Percentiles rank a stretch among this genome's conserved stretches.
phyloP scores from a whole-genome alignment of 2,329 filamentous ascomycete species.

The Pyrenophora seminiperda region DNA sequence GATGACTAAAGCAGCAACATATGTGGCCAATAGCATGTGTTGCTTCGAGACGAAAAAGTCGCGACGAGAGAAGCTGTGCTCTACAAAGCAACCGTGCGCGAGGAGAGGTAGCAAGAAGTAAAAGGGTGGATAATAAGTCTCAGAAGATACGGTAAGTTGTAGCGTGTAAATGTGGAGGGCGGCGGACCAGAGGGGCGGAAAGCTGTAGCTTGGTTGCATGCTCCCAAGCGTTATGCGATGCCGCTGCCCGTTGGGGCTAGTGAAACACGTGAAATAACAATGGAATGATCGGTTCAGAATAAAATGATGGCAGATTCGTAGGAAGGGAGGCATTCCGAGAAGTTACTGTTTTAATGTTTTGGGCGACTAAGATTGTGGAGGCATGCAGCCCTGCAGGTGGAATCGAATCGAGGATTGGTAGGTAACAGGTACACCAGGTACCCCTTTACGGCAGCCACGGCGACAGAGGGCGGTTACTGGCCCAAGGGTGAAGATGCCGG shows the following conservation, averaged over 20 bases:
- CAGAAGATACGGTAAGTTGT: slow-evolving; percentile 6
- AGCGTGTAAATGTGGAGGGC: neutral
- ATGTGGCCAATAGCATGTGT: slow-evolving; percentile 17
- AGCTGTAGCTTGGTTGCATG: neutral
- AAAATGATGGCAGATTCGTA: neutral
- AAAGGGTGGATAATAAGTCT: slow-evolving; percentile 5
- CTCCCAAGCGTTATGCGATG: slow-evolving; percentile 1
- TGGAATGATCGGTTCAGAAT: neutral
- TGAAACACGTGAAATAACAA: slow-evolving; percentile 23
- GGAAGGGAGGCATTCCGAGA: slow-evolving; percentile 11
- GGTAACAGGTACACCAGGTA: no score
- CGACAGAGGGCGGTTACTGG: slow-evolving; percentile 6
- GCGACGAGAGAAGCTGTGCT: slow-evolving; percentile 6
- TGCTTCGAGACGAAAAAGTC: neutral
- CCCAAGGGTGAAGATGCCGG: neutral
- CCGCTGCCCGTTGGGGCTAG: slow-evolving; percentile 8
- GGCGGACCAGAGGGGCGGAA: neutral
- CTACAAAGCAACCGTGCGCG: slow-evolving; percentile 15
- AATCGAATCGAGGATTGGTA: no score
- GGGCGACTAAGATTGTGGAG: neutral
- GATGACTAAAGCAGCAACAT: slow-evolving; percentile 19
- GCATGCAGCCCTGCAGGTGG: neutral
- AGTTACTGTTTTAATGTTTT: slow-evolving; percentile 1
- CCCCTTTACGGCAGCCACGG: slow-evolving; percentile 3
- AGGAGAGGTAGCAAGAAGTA: slow-evolving; percentile 4